A percentile compares a stretch with the other conserved stretches of the same genome.
Evolutionary conservation across 1,284 basidiomycete genomes (phyloP).

Genomic region (Fomitopsis schrenkii): DNA sequence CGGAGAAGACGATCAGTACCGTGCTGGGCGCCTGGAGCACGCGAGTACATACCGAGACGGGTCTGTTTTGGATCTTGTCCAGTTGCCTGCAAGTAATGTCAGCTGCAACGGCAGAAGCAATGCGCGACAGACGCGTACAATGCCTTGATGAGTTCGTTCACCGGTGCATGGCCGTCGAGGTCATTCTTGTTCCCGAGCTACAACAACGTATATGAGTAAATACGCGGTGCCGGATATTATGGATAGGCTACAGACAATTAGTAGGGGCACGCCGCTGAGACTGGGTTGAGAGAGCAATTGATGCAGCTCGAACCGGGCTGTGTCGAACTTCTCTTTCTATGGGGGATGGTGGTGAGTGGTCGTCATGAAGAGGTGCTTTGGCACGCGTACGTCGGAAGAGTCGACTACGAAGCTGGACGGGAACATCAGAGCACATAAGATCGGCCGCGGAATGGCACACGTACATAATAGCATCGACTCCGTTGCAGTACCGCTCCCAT

Average conservation of each 20-base stretch:
- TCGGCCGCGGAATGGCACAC: slow-evolving; percentile 27
- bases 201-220: slow-evolving; percentile 2
- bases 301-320: slow-evolving; percentile 88
- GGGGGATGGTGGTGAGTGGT: neutral
- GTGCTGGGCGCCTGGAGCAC: neutral
- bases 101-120: neutral
- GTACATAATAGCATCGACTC: slow-evolving; percentile 92
- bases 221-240: slow-evolving; percentile 13
- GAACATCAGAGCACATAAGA: neutral
- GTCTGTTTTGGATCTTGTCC: slow-evolving; percentile 78
- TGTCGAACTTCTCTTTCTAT: slow-evolving; percentile 79
- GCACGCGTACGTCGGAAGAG: slow-evolving; percentile 69
- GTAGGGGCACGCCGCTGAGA: slow-evolving; percentile 78
- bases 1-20: slow-evolving; percentile 7
- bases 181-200: slow-evolving; percentile 97
- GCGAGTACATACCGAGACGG: slow-evolving; percentile 71
- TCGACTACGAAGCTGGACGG: slow-evolving; percentile 83
- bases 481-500: slow-evolving; percentile 96
- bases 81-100: slow-evolving; percentile 50
- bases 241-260: slow-evolving; percentile 60
- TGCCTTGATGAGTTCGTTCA: slow-evolving; percentile 79
- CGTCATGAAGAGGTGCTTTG: neutral
- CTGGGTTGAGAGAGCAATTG: slow-evolving; percentile 75
- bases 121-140: slow-evolving; percentile 50
- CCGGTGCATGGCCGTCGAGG: slow-evolving; percentile 71